Conservation (phyloP, 73 alveolate species). For the Symbiodinium pilosum region DNA sequence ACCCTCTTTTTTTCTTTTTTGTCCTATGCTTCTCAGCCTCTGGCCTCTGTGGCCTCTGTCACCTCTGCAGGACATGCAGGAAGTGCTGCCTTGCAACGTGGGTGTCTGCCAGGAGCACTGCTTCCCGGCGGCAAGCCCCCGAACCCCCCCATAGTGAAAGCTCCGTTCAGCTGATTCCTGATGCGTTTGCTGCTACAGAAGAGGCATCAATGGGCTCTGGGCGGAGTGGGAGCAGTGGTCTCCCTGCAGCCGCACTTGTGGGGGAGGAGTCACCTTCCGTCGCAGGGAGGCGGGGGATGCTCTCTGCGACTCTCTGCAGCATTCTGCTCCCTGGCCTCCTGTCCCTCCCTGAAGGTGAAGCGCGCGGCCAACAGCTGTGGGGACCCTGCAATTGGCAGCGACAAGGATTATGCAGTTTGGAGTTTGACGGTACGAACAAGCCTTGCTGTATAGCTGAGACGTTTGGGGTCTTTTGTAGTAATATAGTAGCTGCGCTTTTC, state of each 20-base stretch:
- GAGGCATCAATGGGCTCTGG: constrained; percentile 83
- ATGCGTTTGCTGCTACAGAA: too few relatives aligned
- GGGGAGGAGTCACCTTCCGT: constrained; percentile 80
- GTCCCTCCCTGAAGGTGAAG: constrained; percentile 43
- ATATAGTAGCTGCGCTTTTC: too few relatives aligned
- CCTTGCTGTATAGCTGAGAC: too few relatives aligned
- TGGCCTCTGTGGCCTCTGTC: background rate
- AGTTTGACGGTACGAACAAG: too few relatives aligned
- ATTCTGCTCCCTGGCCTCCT: too few relatives aligned
- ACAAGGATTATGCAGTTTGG: constrained; percentile 30
- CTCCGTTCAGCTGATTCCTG: background rate
- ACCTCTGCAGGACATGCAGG: constrained; percentile 49
- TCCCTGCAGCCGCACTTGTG: constrained; percentile 64
- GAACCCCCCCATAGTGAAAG: background rate
- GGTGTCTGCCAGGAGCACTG: constrained; percentile 62
- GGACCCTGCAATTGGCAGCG: constrained; percentile 48
- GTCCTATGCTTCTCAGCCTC: background rate
- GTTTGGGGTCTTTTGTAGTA: too few relatives aligned
- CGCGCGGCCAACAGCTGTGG: constrained; percentile 92
- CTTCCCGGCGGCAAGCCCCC: background rate
- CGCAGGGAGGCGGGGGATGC: constrained; percentile 41
- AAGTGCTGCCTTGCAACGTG: constrained; percentile 53
- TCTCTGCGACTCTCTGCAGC: too few relatives aligned
- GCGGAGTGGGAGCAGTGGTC: constrained; percentile 58
- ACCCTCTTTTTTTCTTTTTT: background rate